Evolutionary conservation across 2,329 filamentous ascomycete genomes (phyloP).

Genomic region (Sarocladiaceae sp.): DNA sequence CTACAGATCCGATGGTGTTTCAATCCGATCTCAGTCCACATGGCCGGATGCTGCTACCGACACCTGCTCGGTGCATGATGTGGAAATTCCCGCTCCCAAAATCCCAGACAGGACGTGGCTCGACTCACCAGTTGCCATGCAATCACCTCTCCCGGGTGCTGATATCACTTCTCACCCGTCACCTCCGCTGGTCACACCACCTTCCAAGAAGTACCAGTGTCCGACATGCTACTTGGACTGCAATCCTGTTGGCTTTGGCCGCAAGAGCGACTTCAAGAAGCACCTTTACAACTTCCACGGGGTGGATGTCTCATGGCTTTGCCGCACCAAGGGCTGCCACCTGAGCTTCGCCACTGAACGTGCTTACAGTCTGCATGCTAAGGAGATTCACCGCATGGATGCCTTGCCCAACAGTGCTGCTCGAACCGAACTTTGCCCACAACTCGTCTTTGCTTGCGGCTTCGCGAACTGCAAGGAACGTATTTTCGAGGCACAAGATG

Average conservation of each 20-base stretch:
- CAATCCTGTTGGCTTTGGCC: conserved; percentile 40
- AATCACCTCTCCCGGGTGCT: conserved; percentile 26
- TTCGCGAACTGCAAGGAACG: conserved; percentile 38
- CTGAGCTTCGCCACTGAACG: conserved; percentile 41
- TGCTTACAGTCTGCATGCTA: conserved; percentile 40
- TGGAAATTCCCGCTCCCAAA: conserved; percentile 18
- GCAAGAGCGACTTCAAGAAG: conserved; percentile 46
- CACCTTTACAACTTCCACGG: conserved; percentile 44
- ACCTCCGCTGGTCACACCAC: conserved; percentile 30
- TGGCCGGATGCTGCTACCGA: conserved; percentile 13
- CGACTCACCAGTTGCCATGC: conserved; percentile 32
- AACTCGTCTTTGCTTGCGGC: conserved; percentile 41
- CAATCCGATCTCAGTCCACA: conserved; percentile 11
- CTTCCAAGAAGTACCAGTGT: conserved; percentile 39
- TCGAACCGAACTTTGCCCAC: conserved; percentile 36
- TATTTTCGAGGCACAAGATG: conserved; percentile 34
- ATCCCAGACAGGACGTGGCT: conserved; percentile 32
- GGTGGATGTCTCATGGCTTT: conserved; percentile 38
- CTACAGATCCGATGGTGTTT: conserved; percentile 9
- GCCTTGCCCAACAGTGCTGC: conserved; percentile 36
- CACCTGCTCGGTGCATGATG: conserved; percentile 7
- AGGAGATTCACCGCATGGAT: conserved; percentile 37
- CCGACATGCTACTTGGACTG: conserved; percentile 42
- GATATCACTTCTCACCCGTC: conserved; percentile 32
- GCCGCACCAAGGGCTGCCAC: conserved; percentile 35